Evolutionary conservation across 345 rosid genomes (phyloP), one percentile per base, ranked within the genome.

Genomic region (Gossypium ekmanianum): DNA sequence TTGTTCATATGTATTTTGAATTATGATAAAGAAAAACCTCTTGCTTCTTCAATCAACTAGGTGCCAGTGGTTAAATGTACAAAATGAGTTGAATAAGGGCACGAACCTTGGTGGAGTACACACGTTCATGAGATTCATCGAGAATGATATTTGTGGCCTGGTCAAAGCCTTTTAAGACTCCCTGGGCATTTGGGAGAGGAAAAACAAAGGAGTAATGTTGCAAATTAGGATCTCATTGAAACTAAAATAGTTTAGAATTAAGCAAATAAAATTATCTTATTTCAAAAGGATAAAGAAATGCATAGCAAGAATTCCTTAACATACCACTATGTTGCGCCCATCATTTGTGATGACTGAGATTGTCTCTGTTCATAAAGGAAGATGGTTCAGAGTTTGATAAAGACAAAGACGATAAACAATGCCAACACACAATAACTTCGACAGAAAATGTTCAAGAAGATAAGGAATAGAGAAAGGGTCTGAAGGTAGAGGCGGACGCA

Each of bases 121-220:
- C 97, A 18, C 97, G 97, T 52, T 91, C 95, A 75, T 94, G 97
- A 82, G 95, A 89, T 82, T 92, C 97, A 76, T 94, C 98, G 3
- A 92, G 90, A 77, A 92, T 92, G 56, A 91, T 87, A 84, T 94
- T 88, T 27, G 97, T 90, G 73, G 97, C 97, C 82, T 91, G 98
- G 80, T 92, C 97, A 77, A 94, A 92, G 55, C 97, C 97, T 83
- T 88, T 91, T 62, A 92, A 79, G 68, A 86, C 47, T 44, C 97
- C 97, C 97, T 94, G 79, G 59, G 78, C 43, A 43, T 24, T 47
- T 11, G 2, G 44, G n/a, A 72, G 51, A 64, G 26, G 56, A 63
- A 4, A 55, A 9, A 57, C 12, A 57, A 55, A 41, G 52, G 22
- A 57, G 52, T 9, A 29, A 57, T 26, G 44, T 7, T 10, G 61